Conservation (phyloP, 306 rosid genomes). For the Fagus crenata region DNA sequence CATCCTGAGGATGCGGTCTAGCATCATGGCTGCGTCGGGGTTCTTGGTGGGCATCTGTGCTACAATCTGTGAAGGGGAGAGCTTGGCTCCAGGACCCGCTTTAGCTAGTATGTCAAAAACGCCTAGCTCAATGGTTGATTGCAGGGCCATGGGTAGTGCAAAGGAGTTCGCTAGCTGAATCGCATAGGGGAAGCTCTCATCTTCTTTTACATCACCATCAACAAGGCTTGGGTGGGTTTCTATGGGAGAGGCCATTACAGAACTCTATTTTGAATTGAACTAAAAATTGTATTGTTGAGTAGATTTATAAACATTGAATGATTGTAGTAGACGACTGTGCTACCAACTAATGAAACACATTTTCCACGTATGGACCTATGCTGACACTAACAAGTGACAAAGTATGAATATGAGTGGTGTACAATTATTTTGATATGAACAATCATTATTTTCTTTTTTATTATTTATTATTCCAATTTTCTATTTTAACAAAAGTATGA, state of each 20-base stretch:
- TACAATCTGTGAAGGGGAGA: constrained; percentile 3
- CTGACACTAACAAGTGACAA: no score
- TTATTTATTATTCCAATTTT: no score
- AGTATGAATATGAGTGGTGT: no score
- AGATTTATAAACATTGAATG: no score
- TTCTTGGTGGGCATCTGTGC: neutral
- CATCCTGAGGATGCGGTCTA: constrained; percentile 13
- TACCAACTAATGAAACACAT: no score
- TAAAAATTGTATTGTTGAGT: no score
- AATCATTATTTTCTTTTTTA: no score
- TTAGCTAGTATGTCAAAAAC: constrained; percentile 1
- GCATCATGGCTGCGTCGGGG: constrained; percentile 4
- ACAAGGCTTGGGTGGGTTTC: neutral
- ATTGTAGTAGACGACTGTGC: no score
- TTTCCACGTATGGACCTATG: no score
- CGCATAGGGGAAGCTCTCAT: neutral
- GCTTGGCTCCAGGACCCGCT: constrained; percentile 8
- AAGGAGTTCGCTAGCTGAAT: neutral
- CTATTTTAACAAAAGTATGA: no score
- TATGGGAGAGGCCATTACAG: constrained; percentile 1
- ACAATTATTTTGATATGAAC: no score
- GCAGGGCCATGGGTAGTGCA: neutral
- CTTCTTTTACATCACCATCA: neutral
- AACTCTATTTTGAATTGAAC: neutral
- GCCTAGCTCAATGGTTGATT: neutral